These are phyloP conservation scores for Penicilliopsis zonata DNA, from an alignment of 495 filamentous ascomycete species.

Conservation along the genomic window DNA sequence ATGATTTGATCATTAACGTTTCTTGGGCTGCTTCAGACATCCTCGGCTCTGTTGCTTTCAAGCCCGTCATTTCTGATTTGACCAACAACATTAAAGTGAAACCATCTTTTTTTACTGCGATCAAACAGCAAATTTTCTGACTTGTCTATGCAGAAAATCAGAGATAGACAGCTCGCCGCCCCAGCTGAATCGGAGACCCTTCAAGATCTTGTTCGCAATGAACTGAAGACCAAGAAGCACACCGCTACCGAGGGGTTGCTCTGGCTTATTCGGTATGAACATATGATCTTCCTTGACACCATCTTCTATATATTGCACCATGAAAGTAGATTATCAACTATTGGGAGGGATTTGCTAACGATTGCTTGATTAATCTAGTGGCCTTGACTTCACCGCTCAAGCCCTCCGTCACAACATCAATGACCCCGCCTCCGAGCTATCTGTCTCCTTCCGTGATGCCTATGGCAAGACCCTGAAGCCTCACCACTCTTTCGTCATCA, in stretches of 20 bases:
- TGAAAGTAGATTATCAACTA: too few species aligned
- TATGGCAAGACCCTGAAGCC: constrained; percentile 80
- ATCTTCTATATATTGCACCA: too few species aligned
- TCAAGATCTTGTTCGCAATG: constrained; percentile 72
- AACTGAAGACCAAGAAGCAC: constrained; percentile 79
- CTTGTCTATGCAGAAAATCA: constrained; percentile 62
- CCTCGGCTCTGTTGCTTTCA: constrained; percentile 72
- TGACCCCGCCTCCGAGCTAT: constrained; percentile 58
- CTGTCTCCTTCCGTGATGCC: constrained; percentile 71
- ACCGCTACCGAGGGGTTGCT: constrained; percentile 76
- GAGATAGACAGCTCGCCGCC: constrained; percentile 65
- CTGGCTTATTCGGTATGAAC: constrained; percentile 74
- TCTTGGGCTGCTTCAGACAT: constrained; percentile 41
- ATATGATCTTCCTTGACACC: too few species aligned
- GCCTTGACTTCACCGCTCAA: constrained; percentile 81
- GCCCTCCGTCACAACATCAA: constrained; percentile 67
- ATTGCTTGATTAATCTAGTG: constrained; percentile 33
- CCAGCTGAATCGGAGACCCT: constrained; percentile 66
- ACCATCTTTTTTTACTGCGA: constrained; percentile 8
- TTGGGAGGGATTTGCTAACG: not conserved
- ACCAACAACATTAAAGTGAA: constrained; percentile 82
- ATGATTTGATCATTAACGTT: constrained; percentile 4
- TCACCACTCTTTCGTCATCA: constrained; percentile 77
- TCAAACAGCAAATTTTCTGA: constrained; percentile 5
- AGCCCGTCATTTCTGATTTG: constrained; percentile 82